Base-by-base conservation (phyloP, 257 asterid species). In the Solanum pimpinellifolium region DNA sequence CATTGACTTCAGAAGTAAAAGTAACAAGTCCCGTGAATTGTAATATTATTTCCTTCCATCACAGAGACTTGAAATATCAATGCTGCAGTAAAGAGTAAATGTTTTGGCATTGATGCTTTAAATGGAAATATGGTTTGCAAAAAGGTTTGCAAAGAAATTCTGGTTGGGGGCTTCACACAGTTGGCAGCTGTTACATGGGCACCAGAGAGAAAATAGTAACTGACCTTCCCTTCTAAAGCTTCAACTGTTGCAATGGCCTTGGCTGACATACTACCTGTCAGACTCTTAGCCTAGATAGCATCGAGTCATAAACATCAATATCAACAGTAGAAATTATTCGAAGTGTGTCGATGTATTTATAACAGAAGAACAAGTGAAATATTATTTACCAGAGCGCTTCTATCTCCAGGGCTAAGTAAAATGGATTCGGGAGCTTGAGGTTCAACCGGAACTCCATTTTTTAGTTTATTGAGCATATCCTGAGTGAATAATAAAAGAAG, bases 151-250 rank as follows among this genome's bases (percentile, higher is more conserved):
- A 80, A 9, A 47, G 10, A 4, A 46, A 37, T 75, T 75, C 31
- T 75, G 82, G 82, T 37, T 12, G 31, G 29, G 49, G 49, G 29
- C 12, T 41, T 80, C 85, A 29, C 44, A 29, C 18, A 42, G 29
- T 80, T 78, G 86, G 46, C 29, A 84, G 60, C 77, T 66, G 84
- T 44, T 49, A 35, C 73, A 21, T 86, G 69, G 73, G 62, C 89
- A 81, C 76, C 49, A 52, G 88, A 77, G 83, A 80, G 31, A 72
- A 87, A 70, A 86, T 83, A 89, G 82, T 87, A 86, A 86, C 93
- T 88, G 85, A 95, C 99, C 98, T 97, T 95, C 87, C 97, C 99
- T 89, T 94, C 99, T 92, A 95, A 91, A 80, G 97, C 88, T 88
- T 97, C 99, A 88, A 94, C 91, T 25, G 96, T 88, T 68, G 88